phyloP scores from a whole-genome alignment of 768 basidiomycete species.

The Tylopilus plumbeoviolaceoides region DNA sequence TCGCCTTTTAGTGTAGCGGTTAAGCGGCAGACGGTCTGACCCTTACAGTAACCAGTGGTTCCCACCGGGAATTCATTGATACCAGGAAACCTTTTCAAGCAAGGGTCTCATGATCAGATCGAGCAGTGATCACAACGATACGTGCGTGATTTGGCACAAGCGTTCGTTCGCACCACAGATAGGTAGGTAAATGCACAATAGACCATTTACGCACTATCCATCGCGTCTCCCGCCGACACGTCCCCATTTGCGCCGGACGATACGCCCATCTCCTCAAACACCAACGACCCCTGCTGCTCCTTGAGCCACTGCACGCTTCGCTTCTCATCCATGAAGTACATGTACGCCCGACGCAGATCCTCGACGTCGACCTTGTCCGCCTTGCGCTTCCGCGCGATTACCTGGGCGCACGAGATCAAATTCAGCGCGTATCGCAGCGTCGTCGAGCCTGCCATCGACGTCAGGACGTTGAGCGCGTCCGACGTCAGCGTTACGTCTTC shows the following conservation, averaged over 20 bases:
- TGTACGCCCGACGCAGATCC: conserved; percentile 81
- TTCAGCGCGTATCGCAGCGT: conserved; percentile 94
- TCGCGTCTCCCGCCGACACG: conserved; percentile 4
- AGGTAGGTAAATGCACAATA: too few species aligned
- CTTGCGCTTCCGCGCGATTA: conserved; percentile 82
- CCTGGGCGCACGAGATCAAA: conserved; percentile 87
- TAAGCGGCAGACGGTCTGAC: too few species aligned
- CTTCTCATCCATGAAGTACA: conserved; percentile 91
- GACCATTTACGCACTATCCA: conserved; percentile 13
- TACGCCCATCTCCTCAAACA: conserved; percentile 62
- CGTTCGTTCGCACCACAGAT: too few species aligned
- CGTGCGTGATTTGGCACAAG: too few species aligned
- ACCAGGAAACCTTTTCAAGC: too few species aligned
- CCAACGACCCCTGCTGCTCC: conserved; percentile 71
- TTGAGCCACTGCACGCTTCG: conserved; percentile 88
- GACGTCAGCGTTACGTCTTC: conserved; percentile 85
- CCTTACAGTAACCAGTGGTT: too few species aligned
- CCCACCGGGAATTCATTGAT: too few species aligned
- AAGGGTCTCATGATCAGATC: too few species aligned
- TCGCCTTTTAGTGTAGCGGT: too few species aligned
- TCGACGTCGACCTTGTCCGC: conserved; percentile 76
- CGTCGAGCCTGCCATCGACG: conserved; percentile 84
- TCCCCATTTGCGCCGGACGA: conserved; percentile 25
- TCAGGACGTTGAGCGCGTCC: conserved; percentile 74
- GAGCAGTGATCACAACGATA: too few species aligned